Percentiles rank a stretch among this genome's conserved stretches.
These are phyloP conservation scores for Fagus sylvatica DNA, from an alignment of 306 rosid genomes.

Conservation along the genomic window DNA sequence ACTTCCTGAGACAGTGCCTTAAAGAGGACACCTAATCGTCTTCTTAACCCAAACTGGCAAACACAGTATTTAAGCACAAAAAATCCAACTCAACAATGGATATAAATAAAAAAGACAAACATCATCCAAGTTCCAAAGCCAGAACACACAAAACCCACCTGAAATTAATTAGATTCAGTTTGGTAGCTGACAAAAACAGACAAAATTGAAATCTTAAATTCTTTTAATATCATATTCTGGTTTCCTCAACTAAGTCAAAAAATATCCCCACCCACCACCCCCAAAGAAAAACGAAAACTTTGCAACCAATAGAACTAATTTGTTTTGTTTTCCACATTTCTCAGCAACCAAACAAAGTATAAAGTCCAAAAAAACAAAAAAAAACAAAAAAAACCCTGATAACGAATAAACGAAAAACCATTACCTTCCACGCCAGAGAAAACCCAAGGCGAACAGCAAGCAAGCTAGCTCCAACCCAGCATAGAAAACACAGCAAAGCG, in stretches of 20 bases:
- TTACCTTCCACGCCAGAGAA: conserved; percentile 71
- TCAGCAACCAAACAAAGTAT: not conserved
- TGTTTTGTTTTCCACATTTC: not conserved
- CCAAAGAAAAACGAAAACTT: not conserved
- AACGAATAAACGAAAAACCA: not conserved
- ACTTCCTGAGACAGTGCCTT: not conserved
- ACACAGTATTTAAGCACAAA: not conserved
- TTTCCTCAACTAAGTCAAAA: not conserved
- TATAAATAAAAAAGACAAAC: not conserved
- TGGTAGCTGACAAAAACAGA: not conserved
- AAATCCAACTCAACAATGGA: not conserved
- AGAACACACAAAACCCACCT: not conserved
- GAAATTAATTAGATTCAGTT: not conserved
- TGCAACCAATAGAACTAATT: not conserved
- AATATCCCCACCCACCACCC: not conserved
- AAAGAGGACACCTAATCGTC: not conserved
- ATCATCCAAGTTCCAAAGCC: not conserved
- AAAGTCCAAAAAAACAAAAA: not conserved
- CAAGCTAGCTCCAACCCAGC: conserved; percentile 63
- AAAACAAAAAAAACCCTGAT: not conserved
- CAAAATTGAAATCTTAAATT: not conserved
- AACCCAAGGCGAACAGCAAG: conserved; percentile 53
- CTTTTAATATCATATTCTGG: not conserved
- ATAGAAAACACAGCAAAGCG: conserved; percentile 57
- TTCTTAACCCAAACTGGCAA: not conserved